Evolutionary conservation across 2,329 filamentous ascomycete species (phyloP).

Genomic region (Parafenestella ontariensis): DNA sequence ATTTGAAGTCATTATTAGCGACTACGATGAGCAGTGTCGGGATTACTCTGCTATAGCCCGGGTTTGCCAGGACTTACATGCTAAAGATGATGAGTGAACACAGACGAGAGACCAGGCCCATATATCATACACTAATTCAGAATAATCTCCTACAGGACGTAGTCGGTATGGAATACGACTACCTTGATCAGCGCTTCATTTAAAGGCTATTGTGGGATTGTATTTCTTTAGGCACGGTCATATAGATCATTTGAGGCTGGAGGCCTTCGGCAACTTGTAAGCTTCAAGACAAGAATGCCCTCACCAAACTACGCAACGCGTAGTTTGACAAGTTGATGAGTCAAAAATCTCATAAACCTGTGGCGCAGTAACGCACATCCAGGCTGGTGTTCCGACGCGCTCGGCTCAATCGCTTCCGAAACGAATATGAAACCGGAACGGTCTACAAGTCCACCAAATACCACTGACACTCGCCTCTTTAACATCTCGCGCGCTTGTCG

Average conservation of each 20-base stretch:
- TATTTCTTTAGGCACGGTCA: neutral
- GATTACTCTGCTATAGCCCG: neutral
- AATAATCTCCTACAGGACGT: neutral
- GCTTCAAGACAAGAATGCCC: neutral
- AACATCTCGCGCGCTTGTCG: slow-evolving; percentile 23
- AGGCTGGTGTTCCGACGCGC: slow-evolving; percentile 15
- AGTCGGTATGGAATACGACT: neutral
- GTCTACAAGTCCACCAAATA: slow-evolving; percentile 21
- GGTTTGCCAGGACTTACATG: neutral
- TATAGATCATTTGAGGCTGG: neutral
- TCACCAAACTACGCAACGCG: neutral
- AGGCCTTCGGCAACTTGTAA: neutral
- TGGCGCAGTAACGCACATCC: slow-evolving; percentile 7
- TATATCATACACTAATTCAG: neutral
- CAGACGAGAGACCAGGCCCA: neutral
- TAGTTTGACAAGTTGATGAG: neutral
- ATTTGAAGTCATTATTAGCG: neutral
- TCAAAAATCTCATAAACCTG: neutral
- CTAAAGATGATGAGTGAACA: neutral
- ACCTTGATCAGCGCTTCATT: neutral
- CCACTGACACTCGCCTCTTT: slow-evolving; percentile 7
- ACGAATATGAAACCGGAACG: slow-evolving; percentile 32
- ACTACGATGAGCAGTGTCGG: neutral
- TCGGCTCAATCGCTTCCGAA: slow-evolving; percentile 26
- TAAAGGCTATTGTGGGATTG: neutral